phyloP scores from a whole-genome alignment of 2,329 filamentous ascomycete genomes.

The Beauveria caledonica region DNA sequence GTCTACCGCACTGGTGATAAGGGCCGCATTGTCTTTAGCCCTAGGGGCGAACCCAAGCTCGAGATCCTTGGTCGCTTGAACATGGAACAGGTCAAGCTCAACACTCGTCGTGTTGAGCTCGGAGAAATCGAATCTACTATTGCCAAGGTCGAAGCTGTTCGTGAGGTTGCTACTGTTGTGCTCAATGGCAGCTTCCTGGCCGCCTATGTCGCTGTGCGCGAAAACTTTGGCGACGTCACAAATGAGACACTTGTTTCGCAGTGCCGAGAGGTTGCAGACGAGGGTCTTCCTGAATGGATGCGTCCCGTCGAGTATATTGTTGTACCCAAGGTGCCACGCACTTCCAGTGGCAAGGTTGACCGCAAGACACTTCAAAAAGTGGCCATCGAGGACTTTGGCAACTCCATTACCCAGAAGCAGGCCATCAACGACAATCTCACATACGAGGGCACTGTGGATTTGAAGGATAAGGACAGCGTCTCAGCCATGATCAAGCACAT shows the following conservation, averaged over 20 bases:
- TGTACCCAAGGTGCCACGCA: conserved; percentile 5
- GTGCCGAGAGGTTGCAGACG: conserved; percentile 4
- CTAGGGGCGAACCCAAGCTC: conserved; percentile 5
- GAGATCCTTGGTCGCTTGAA: conserved; percentile 9
- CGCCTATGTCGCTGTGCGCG: conserved; percentile 7
- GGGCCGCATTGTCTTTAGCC: conserved; percentile 7
- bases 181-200: conserved; percentile 10
- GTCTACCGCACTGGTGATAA: conserved; percentile 11
- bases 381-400: conserved; percentile 5
- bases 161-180: conserved; percentile 42
- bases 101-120: conserved; percentile 9
- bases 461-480: background rate
- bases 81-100: conserved; percentile 12
- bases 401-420: conserved; percentile 8
- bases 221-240: background rate
- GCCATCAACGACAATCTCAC: background rate
- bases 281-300: conserved; percentile 11
- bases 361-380: conserved; percentile 7
- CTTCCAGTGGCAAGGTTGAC: conserved; percentile 9
- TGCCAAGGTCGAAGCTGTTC: conserved; percentile 16
- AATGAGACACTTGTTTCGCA: background rate
- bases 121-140: conserved; percentile 8
- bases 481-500: conserved; percentile 5
- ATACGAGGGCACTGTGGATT: background rate
- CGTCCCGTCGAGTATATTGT: conserved; percentile 9